phyloP scores from a whole-genome alignment of 106 monocot genomes.

The Dioscorea alata region DNA sequence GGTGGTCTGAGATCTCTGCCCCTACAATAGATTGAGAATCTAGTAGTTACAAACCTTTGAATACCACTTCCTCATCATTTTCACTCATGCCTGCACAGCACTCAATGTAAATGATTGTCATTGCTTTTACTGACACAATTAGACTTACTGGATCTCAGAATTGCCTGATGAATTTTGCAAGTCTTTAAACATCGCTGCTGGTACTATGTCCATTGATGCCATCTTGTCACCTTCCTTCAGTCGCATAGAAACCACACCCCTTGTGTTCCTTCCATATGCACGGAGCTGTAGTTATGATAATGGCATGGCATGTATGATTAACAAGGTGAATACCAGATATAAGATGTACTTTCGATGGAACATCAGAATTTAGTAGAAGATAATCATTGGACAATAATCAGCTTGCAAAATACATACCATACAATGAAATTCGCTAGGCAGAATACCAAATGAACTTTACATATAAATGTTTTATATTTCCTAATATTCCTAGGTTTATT shows the following conservation, averaged over 20 bases:
- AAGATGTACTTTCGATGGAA: neutral
- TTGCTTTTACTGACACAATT: too few species aligned
- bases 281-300: constrained; percentile 49
- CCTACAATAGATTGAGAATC: constrained; percentile 26
- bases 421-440: too few species aligned
- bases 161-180: constrained; percentile 26
- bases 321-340: neutral
- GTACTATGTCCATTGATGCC: constrained; percentile 89
- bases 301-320: neutral
- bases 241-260: constrained; percentile 69
- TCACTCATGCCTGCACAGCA: too few species aligned
- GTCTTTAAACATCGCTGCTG: constrained; percentile 52
- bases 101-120: too few species aligned
- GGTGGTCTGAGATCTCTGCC: constrained; percentile 60
- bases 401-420: too few species aligned
- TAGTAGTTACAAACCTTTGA: too few species aligned
- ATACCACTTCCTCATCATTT: too few species aligned
- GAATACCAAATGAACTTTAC: too few species aligned
- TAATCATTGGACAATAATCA: neutral
- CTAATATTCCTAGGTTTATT: too few species aligned
- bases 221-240: constrained; percentile 76
- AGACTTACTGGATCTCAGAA: constrained; percentile 29
- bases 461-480: too few species aligned
- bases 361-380: neutral
- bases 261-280: constrained; percentile 74